Conservation (phyloP, 1,284 basidiomycete genomes). For the Cerrena zonata region DNA sequence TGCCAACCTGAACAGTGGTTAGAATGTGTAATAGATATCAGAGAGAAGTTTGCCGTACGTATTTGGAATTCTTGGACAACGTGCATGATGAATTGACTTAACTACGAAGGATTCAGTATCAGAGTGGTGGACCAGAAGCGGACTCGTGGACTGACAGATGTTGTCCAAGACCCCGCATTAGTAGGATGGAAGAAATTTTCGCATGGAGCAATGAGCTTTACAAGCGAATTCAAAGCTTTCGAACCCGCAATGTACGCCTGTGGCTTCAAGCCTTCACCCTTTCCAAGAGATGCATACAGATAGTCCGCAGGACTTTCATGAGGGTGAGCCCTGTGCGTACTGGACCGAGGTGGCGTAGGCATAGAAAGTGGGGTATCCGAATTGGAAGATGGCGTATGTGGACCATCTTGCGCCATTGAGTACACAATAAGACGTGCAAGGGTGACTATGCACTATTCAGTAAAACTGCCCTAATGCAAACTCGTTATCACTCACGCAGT, state of each 20-base stretch:
- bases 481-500: slow-evolving; percentile 45
- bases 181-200: slow-evolving; percentile 87
- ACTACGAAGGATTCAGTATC: slow-evolving; percentile 30
- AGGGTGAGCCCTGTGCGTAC: slow-evolving; percentile 43
- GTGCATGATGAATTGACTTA: slow-evolving; percentile 81
- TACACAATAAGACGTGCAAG: slow-evolving; percentile 86
- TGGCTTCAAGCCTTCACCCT: slow-evolving; percentile 31
- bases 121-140: slow-evolving; percentile 11
- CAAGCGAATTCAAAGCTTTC: slow-evolving; percentile 81
- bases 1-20: slow-evolving; percentile 53
- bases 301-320: slow-evolving; percentile 41
- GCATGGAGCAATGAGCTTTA: slow-evolving; percentile 81
- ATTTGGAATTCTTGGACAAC: slow-evolving; percentile 85
- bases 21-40: slow-evolving; percentile 4
- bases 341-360: slow-evolving; percentile 56
- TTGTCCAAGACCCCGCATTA: slow-evolving; percentile 67
- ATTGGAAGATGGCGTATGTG: slow-evolving; percentile 47
- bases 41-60: slow-evolving; percentile 36
- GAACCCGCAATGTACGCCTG: slow-evolving; percentile 75
- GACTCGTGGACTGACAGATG: slow-evolving; percentile 43
- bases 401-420: slow-evolving; percentile 78
- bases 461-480: not conserved
- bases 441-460: slow-evolving; percentile 44
- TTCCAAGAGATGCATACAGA: slow-evolving; percentile 52
- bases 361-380: slow-evolving; percentile 59